Evolutionary conservation across 1,284 basidiomycete genomes (phyloP), one percentile per base, ranked within the genome.

Genomic region (Bjerkandera adusta): DNA sequence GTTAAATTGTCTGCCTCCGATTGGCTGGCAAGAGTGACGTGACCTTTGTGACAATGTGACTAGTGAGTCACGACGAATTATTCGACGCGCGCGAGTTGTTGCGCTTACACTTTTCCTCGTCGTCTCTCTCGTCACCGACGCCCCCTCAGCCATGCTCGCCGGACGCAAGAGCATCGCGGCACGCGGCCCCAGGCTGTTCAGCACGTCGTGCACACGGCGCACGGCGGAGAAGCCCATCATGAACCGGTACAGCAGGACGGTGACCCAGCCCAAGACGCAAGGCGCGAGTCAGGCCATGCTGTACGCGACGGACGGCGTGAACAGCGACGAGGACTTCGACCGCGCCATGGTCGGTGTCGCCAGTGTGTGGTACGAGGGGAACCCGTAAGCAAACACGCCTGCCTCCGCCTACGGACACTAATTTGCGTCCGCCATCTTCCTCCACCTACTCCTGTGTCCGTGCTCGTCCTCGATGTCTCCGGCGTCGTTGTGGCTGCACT

Each of bases 201-300:
- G 63, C 22, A 71, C 68, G 13, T 68, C 73, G 7, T 54, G 68
- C 13, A 43, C 71, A 51, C 61, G 52, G 67, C 70, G 68, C 27
- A n/a, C n/a, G n/a, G 62, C 67, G 13, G 75, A 78, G 35, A 73
- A 72, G 32, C 72, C 73, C 10, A 55, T 85, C 55, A 72, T 95
- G 74, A 97, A 97, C 68, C 77, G 89, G 47, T 85, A 92, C 73
- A 92, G 89, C 62, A 75, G 85, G 56, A 76, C 75, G 16, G 77
- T 97, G 59, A 97, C 94, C 10, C 82, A 88, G 63, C 86, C 90
- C 24, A 97, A 97, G 67, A 84, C 85, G 59, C 94, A 97, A 66
- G 94, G 91, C 37, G 94, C 93, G 34, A 92, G 89, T 62, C 93
- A 96, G 80, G 94, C 94, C 22, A 97, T 97, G 94, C 71, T 97